Percentiles rank a stretch among this genome's conserved stretches.
These are phyloP conservation scores for Lactifluus piperatus DNA, from an alignment of 768 basidiomycete genomes.

Conservation along the genomic window DNA sequence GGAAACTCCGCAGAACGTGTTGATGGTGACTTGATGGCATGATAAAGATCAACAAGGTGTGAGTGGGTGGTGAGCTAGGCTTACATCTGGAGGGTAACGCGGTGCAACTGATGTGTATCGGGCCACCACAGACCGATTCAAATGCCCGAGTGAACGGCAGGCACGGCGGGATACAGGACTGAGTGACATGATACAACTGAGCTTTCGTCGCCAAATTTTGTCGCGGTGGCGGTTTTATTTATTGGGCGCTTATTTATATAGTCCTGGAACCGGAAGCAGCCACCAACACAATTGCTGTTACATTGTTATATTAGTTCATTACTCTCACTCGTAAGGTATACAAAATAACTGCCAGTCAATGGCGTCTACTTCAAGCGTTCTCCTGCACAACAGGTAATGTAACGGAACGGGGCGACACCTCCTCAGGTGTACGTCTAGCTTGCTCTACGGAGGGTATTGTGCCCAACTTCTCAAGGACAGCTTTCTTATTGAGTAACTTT, in stretches of 20 bases:
- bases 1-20: slow-evolving; percentile 5
- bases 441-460: slow-evolving; percentile 31
- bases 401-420: slow-evolving; percentile 4
- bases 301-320: too few relatives aligned
- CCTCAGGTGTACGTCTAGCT: neutral
- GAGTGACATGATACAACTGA: slow-evolving; percentile 5
- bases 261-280: too few relatives aligned
- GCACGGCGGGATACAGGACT: slow-evolving; percentile 1
- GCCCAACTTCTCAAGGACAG: slow-evolving; percentile 59
- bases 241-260: too few relatives aligned
- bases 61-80: neutral
- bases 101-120: slow-evolving; percentile 7
- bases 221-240: too few relatives aligned
- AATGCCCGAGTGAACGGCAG: neutral
- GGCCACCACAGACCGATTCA: neutral
- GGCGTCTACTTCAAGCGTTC: neutral
- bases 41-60: neutral
- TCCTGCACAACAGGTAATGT: neutral
- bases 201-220: neutral
- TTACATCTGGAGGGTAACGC: slow-evolving; percentile 5
- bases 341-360: neutral
- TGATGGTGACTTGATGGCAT: neutral
- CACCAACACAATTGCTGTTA: too few relatives aligned
- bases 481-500: slow-evolving; percentile 53
- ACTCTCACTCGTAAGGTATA: neutral